Evolutionary conservation across 805 yeast species (phyloP).

Genomic region (Candida ortonii): DNA sequence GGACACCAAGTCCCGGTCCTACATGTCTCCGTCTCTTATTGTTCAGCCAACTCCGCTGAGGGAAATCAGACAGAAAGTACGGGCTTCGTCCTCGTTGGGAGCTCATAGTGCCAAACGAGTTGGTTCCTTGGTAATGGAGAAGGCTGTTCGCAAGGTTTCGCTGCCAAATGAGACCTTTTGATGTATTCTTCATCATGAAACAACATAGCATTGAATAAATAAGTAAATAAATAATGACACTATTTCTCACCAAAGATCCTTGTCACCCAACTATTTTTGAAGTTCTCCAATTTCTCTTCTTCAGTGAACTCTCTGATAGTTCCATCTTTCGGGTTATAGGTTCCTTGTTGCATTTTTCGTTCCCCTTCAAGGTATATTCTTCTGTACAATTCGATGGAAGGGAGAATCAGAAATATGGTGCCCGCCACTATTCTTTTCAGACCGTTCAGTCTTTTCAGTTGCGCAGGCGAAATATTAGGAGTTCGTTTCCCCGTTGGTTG

Average conservation of each 20-base stretch:
- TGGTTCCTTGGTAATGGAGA: slow-evolving; percentile 3
- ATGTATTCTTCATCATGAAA: slow-evolving; percentile 1
- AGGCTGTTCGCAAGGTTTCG: slow-evolving; percentile 9
- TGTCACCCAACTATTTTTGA: slow-evolving; percentile 38
- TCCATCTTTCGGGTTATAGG: slow-evolving; percentile 41
- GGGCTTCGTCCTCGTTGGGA: slow-evolving; percentile 24
- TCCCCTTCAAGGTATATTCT: slow-evolving; percentile 39
- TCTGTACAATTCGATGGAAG: slow-evolving; percentile 32
- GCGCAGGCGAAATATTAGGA: slow-evolving; percentile 15
- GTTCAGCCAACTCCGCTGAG: slow-evolving; percentile 22
- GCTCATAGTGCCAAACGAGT: slow-evolving; percentile 1
- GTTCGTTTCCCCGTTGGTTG: neutral
- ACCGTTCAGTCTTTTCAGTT: slow-evolving; percentile 24
- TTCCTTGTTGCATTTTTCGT: slow-evolving; percentile 45
- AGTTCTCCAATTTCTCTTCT: slow-evolving; percentile 38
- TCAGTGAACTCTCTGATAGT: slow-evolving; percentile 41
- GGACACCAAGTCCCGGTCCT: slow-evolving; percentile 2
- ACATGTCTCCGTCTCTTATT: slow-evolving; percentile 11
- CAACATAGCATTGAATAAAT: neutral
- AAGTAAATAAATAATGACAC: slow-evolving; percentile 15
- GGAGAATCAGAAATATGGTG: slow-evolving; percentile 27
- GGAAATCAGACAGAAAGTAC: slow-evolving; percentile 20
- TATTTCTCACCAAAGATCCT: slow-evolving; percentile 42
- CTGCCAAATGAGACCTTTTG: slow-evolving; percentile 32
- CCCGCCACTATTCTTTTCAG: slow-evolving; percentile 34